These are phyloP conservation scores for Parmales sp. DNA, from an alignment of 108 stramenopile genomes.

Conservation along the genomic window DNA sequence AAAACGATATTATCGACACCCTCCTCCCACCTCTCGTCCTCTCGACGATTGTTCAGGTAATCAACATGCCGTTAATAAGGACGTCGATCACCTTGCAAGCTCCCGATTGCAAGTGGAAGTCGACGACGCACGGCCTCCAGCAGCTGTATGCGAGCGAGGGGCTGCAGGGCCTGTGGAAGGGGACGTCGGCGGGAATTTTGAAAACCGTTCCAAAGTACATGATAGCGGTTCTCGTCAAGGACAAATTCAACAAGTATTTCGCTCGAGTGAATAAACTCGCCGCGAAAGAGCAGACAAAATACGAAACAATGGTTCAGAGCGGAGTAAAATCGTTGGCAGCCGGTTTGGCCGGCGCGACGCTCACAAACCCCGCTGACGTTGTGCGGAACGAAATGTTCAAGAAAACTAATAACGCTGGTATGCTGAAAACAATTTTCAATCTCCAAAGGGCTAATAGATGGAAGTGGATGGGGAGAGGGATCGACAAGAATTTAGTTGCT, in stretches of 20 bases:
- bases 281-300: not conserved
- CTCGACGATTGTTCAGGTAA: conserved; percentile 65
- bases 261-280: not conserved
- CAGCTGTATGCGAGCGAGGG: conserved; percentile 69
- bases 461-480: conserved; percentile 57
- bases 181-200: conserved; percentile 81
- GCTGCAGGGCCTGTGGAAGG: conserved; percentile 71
- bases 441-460: too few species aligned
- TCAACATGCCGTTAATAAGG: conserved; percentile 90
- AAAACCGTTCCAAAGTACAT: conserved; percentile 98
- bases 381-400: conserved; percentile 99
- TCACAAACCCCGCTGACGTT: conserved; percentile 95
- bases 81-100: conserved; percentile 83
- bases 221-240: conserved; percentile 84
- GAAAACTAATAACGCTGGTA: conserved; percentile 60
- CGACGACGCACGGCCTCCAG: conserved; percentile 54
- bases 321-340: conserved; percentile 77
- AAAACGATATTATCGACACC: not conserved
- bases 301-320: conserved; percentile 46
- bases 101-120: conserved; percentile 44
- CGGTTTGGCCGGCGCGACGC: conserved; percentile 85
- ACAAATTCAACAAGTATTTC: conserved; percentile 20
- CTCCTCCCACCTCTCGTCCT: too few species aligned
- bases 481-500: conserved; percentile 88
- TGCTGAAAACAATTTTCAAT: too few species aligned